These are phyloP conservation scores for Aureobasidium lini DNA, from an alignment of 2,329 filamentous ascomycete genomes.

Conservation along the genomic window DNA sequence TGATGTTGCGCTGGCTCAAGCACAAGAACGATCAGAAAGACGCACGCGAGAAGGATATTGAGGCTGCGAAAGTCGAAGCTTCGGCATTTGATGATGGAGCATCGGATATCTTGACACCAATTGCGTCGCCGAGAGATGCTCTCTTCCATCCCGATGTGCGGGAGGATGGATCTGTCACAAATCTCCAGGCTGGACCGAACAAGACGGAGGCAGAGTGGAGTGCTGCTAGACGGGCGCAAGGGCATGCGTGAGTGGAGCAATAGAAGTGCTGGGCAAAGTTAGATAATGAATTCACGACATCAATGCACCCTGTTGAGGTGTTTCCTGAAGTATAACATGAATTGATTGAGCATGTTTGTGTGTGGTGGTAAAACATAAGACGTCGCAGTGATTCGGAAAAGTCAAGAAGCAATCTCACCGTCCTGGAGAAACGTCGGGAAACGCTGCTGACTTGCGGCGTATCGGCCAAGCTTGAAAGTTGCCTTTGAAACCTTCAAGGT, in stretches of 20 bases:
- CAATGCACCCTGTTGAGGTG: not conserved
- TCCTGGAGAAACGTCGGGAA: not conserved
- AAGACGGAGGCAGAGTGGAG: conserved; percentile 6
- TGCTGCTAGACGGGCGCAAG: not conserved
- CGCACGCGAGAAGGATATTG: not conserved
- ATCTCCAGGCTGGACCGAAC: not conserved
- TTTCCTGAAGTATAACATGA: not conserved
- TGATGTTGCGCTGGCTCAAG: conserved; percentile 3
- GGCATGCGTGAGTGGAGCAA: not conserved
- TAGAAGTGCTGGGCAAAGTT: not conserved
- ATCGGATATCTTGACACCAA: not conserved
- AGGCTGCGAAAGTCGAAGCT: not conserved
- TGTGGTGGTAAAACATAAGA: not conserved
- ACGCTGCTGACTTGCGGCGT: not conserved
- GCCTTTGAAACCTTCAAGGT: conserved; percentile 5
- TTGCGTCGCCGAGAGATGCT: not conserved
- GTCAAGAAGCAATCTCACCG: not conserved
- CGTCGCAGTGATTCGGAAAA: not conserved
- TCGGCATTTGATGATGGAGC: not conserved
- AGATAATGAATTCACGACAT: conserved; percentile 8
- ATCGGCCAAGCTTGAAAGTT: not conserved
- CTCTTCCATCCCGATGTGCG: not conserved
- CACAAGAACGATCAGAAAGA: conserved; percentile 1
- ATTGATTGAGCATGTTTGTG: not conserved
- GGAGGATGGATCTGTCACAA: not conserved